Evolutionary conservation across 495 filamentous ascomycete species (phyloP).

Genomic region (Daldinia concentrica): DNA sequence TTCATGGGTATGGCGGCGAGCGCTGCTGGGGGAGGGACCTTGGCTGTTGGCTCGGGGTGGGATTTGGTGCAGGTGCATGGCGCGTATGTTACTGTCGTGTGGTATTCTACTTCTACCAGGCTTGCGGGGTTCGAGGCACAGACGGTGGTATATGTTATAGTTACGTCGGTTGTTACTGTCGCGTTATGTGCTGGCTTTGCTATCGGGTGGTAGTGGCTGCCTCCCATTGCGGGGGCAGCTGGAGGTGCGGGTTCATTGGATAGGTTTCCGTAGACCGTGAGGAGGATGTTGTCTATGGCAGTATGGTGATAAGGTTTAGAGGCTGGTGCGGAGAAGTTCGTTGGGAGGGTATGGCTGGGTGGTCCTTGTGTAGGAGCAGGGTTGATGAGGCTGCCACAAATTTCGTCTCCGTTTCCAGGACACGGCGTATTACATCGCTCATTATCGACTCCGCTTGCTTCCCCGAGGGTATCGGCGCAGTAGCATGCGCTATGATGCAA

Average conservation of each 20-base stretch:
- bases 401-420: slow-evolving; percentile 18
- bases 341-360: not conserved
- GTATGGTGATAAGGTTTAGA: not conserved
- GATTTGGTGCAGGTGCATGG: slow-evolving; percentile 22
- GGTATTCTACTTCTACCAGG: slow-evolving; percentile 31
- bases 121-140: slow-evolving; percentile 40
- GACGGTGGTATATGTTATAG: slow-evolving; percentile 44
- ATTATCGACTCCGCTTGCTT: slow-evolving; percentile 59
- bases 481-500: slow-evolving; percentile 29
- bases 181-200: not conserved
- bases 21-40: not conserved
- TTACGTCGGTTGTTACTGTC: slow-evolving; percentile 28
- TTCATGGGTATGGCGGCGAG: slow-evolving; percentile 35
- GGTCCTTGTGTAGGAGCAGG: not conserved
- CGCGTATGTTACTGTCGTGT: slow-evolving; percentile 30
- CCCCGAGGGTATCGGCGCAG: slow-evolving; percentile 63
- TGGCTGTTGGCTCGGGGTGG: not conserved
- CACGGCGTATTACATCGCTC: slow-evolving; percentile 28
- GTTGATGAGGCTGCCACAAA: slow-evolving; percentile 31
- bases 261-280: slow-evolving; percentile 38
- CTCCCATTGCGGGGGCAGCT: slow-evolving; percentile 36
- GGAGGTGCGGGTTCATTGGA: slow-evolving; percentile 15
- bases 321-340: not conserved
- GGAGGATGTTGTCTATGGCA: slow-evolving; percentile 1
- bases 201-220: not conserved